These are phyloP conservation scores for Theileria sp. DNA, from an alignment of 169 alveolate species.

Conservation along the genomic window DNA sequence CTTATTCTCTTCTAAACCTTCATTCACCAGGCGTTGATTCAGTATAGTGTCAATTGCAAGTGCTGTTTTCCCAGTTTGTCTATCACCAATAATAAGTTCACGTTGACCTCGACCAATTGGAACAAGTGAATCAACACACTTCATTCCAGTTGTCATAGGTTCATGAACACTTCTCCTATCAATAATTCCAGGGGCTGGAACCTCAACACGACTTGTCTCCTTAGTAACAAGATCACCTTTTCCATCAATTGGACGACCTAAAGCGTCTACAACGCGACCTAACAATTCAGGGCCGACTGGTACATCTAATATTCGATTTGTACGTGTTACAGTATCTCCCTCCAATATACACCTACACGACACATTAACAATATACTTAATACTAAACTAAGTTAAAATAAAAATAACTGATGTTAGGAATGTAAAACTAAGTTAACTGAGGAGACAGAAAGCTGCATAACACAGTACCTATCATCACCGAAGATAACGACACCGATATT, in stretches of 20 bases:
- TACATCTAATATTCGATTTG: conserved; percentile 94
- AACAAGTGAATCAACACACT: conserved; percentile 94
- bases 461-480: conserved; percentile 90
- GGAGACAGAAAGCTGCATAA: background rate
- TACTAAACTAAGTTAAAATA: background rate
- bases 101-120: conserved; percentile 99
- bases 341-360: conserved; percentile 86
- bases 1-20: conserved; percentile 80
- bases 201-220: conserved; percentile 90
- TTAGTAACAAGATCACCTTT: conserved; percentile 85
- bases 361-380: background rate
- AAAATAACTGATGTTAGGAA: background rate
- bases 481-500: conserved; percentile 96
- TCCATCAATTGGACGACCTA: conserved; percentile 97
- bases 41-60: conserved; percentile 94
- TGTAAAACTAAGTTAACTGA: background rate
- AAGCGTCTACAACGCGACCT: conserved; percentile 97
- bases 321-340: conserved; percentile 92
- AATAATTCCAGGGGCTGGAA: conserved; percentile 97
- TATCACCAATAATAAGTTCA: conserved; percentile 97
- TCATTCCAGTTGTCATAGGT: conserved; percentile 95
- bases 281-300: conserved; percentile 94
- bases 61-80: conserved; percentile 98
- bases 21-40: conserved; percentile 86
- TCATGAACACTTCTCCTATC: conserved; percentile 95